Base-by-base conservation (phyloP, 768 basidiomycete genomes). In the Lactifluus hygrophoroides region DNA sequence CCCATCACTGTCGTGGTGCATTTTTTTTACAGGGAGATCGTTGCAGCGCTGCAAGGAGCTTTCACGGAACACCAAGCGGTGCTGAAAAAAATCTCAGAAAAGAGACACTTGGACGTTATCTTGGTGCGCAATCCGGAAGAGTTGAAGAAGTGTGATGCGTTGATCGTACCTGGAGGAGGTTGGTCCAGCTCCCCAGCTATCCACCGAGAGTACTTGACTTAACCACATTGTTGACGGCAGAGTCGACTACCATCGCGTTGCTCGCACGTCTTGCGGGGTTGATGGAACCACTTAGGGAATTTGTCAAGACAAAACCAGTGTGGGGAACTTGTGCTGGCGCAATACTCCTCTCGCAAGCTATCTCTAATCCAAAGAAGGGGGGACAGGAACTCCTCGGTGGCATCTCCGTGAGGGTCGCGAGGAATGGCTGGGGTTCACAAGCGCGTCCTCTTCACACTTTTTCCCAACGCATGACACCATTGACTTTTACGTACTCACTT, bases 301-400 rank as follows among this genome's bases (percentile, higher is more conserved):
- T 94, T 63, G 75, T 85, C n/a, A 75, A 75, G 63, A 69, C 66
- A 0, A 91, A 87, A 67, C 84, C 91, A 0, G 81, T 94, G 2
- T 98, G 93, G 93, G 94, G 94, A 3, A 96, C 93, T 0, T 98
- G 94, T 71, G 94, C 94, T 0, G 94, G 95, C 11, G 94, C 94
- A 40, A 96, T 97, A 53, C 75, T 97, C 19, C 80, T 97, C 46
- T 80, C 93, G 2, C 77, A 85, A 62, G 73, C 77, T 13, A 81
- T 91, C 3, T 81, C 85, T 44, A 86, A 87, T 44, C 81, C 84
- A 3, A 93, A 92, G 75, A 85, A 84, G 66, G 90, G 88, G 30
- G 92, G 92, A 1, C 93, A 95, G 69, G 89, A 94, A 65, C 77
- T 94, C 14, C 73, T 95, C 11, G 85, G 85, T 30, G 92, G 86